These are phyloP conservation scores for Porpolomopsis calyptriformis DNA, from an alignment of 768 basidiomycete species.

Conservation along the genomic window DNA sequence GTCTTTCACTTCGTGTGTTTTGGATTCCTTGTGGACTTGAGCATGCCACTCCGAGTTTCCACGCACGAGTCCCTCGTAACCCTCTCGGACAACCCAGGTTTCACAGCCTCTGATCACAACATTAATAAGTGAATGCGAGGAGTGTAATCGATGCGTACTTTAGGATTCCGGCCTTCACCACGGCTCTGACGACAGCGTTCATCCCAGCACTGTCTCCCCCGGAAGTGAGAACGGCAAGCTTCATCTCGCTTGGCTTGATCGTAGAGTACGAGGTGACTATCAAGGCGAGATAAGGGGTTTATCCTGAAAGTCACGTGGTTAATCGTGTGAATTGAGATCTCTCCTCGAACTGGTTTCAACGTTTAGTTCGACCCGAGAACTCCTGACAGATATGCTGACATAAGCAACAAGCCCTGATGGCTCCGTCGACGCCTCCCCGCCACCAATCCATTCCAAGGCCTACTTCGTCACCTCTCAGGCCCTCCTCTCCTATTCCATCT, in stretches of 20 bases:
- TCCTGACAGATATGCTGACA: too few species aligned
- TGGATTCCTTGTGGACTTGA: constrained; percentile 17
- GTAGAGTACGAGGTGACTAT: too few species aligned
- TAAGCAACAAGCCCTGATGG: too few species aligned
- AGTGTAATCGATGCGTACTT: constrained; percentile 52
- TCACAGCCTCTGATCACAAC: constrained; percentile 69
- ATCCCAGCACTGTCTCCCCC: constrained; percentile 98
- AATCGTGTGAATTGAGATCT: too few species aligned
- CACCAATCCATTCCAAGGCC: constrained; percentile 23
- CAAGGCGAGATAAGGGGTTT: too few species aligned
- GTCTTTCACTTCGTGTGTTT: constrained; percentile 13
- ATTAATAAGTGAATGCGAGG: constrained; percentile 4
- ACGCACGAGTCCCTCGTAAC: constrained; percentile 93
- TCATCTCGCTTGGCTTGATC: constrained; percentile 36
- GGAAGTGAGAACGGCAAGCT: constrained; percentile 88
- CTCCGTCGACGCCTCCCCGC: constrained; percentile 12
- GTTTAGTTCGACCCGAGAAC: too few species aligned
- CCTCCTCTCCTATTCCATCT: constrained; percentile 22
- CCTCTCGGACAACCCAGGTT: constrained; percentile 92
- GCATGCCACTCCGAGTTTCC: constrained; percentile 49
- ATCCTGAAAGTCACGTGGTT: too few species aligned
- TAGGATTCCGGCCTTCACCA: constrained; percentile 86
- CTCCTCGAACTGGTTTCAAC: too few species aligned
- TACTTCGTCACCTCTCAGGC: constrained; percentile 36
- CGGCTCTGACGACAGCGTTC: constrained; percentile 90